A percentile compares a stretch with the other conserved stretches of the same genome.
These are phyloP conservation scores for Starmerella asiatica DNA, from an alignment of 805 yeast species.

Conservation along the genomic window DNA sequence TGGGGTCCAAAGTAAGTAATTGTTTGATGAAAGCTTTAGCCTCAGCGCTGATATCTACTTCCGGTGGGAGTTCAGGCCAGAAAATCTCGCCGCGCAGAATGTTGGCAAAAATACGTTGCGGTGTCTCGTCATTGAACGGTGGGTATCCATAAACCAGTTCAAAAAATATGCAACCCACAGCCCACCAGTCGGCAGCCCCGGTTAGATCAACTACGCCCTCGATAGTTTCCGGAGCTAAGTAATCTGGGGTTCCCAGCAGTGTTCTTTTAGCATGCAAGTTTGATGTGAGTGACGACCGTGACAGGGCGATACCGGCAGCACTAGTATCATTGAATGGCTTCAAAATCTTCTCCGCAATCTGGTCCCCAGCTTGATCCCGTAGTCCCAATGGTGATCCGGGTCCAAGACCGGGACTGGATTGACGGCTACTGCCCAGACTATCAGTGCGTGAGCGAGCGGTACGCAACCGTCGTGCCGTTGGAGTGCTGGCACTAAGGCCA, in stretches of 20 bases:
- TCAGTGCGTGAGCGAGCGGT: slow-evolving; percentile 3
- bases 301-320: neutral
- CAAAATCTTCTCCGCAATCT: neutral
- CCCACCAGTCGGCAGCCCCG: slow-evolving; percentile 96
- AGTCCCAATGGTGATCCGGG: neutral
- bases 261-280: neutral
- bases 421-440: slow-evolving; percentile 4
- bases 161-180: slow-evolving; percentile 87
- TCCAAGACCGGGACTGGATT: neutral
- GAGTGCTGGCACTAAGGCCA: slow-evolving; percentile 40
- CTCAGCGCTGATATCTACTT: slow-evolving; percentile 36
- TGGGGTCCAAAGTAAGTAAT: slow-evolving; percentile 52
- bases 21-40: slow-evolving; percentile 63
- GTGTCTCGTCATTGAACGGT: slow-evolving; percentile 76
- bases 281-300: neutral
- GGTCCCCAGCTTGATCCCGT: neutral
- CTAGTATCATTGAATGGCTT: neutral
- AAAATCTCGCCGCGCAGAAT: slow-evolving; percentile 60
- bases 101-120: slow-evolving; percentile 69
- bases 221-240: slow-evolving; percentile 92
- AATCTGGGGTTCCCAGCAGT: slow-evolving; percentile 86
- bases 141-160: slow-evolving; percentile 89
- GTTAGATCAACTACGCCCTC: slow-evolving; percentile 62
- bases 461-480: neutral
- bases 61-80: slow-evolving; percentile 59